Conservation (phyloP, 495 filamentous ascomycete species). For the Hypomontagnella submonticulosa region DNA sequence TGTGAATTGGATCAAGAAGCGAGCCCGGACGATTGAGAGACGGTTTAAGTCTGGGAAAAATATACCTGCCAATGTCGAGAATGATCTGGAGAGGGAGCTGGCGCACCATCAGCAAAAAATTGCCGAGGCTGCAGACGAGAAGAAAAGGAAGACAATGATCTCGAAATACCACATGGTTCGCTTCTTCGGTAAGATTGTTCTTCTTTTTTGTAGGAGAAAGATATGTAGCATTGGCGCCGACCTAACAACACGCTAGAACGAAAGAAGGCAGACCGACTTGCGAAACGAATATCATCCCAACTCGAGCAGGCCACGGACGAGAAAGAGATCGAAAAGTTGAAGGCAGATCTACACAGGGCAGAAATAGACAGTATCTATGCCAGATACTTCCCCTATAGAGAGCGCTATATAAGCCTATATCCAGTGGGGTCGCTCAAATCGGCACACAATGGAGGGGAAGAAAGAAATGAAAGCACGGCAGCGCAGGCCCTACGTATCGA, state of each 20-base stretch:
- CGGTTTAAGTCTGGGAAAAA: slow-evolving; percentile 67
- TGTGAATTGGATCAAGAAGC: slow-evolving; percentile 64
- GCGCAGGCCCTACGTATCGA: slow-evolving; percentile 50
- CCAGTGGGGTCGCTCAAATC: slow-evolving; percentile 51
- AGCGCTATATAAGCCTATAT: slow-evolving; percentile 84
- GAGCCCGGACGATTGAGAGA: slow-evolving; percentile 68
- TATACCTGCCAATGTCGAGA: slow-evolving; percentile 77
- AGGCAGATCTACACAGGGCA: slow-evolving; percentile 71
- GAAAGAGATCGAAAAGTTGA: slow-evolving; percentile 61
- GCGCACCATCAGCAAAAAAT: slow-evolving; percentile 79
- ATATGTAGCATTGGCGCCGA: neutral
- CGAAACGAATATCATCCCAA: slow-evolving; percentile 70
- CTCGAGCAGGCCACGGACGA: slow-evolving; percentile 60
- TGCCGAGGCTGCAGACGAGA: slow-evolving; percentile 63
- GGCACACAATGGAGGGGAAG: slow-evolving; percentile 26
- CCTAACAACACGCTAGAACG: slow-evolving; percentile 67
- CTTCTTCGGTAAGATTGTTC: slow-evolving; percentile 75
- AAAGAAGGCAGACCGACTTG: slow-evolving; percentile 79
- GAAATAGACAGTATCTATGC: slow-evolving; percentile 89
- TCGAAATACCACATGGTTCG: slow-evolving; percentile 92
- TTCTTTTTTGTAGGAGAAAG: neutral
- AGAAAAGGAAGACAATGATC: slow-evolving; percentile 76
- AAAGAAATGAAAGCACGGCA: slow-evolving; percentile 49
- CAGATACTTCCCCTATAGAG: slow-evolving; percentile 79
- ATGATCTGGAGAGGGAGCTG: slow-evolving; percentile 84